Base-by-base conservation (phyloP, 768 basidiomycete genomes). In the Porphyrellus cyaneotinctus region DNA sequence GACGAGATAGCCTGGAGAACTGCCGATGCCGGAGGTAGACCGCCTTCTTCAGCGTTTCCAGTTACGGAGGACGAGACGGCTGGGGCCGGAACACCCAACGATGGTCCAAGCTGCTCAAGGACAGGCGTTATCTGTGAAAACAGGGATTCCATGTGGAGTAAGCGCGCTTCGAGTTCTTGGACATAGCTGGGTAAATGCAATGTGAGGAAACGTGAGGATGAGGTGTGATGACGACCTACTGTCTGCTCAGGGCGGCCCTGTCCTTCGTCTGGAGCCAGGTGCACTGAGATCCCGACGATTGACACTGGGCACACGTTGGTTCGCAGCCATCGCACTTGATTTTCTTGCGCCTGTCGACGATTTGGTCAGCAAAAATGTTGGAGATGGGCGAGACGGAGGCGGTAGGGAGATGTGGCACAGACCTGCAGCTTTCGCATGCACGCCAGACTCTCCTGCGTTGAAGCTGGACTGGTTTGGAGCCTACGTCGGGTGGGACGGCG, bases 261-360 rank as follows among this genome's bases (percentile, higher is more conserved):
- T 93, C 91, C 73, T 91, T 92, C 7, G 91, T 93, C 72, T 93
- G 91, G 38, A 91, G 75, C 91, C 91, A 93, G 39, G 87, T 89
- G 65, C 91, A 93, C 60, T 84, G 81, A 1, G 87, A 85, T 42
- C 82, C 83, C 8, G 88, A 86, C 38, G 81, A 73, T 17, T 80
- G 67, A 64, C 91, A 93, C 64, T 92, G 91, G 0, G 88, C 85
- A 61, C 91, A 93, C 12, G 85, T 87, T 13, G 91, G 91, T 65
- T 93, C 91, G 62, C 75, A 80, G 58, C 91, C 91, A 73, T 93
- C 91, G 70, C 91, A 93, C 69, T 93, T 93, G 67, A 93, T 91
- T 78, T 93, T 93, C 81, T 92, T 92, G 59, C 89, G 84, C 56
- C 91, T 91, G 68, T 31, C 47, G 38, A 52, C 36, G 64, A 56